Base-by-base conservation (phyloP, 1,284 basidiomycete genomes). In the Trichosporon faecale region DNA sequence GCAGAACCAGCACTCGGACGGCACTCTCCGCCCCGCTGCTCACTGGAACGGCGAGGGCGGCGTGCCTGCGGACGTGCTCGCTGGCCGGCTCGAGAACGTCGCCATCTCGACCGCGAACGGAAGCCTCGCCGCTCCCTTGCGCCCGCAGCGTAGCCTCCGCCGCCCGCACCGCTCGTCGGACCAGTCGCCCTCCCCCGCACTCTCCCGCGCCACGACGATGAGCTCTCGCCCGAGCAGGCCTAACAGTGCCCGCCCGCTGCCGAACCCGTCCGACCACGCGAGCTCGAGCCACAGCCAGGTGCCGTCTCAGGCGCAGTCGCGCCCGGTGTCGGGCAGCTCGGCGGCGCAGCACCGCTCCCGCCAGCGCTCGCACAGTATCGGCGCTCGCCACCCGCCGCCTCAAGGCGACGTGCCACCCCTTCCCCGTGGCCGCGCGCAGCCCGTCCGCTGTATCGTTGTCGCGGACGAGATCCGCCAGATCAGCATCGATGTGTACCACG, bases 41-140 rank as follows among this genome's bases (percentile, higher is more conserved):
- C 70, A 72, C 2, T 83, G 82, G 82, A 75, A 80, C 67, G 82
- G 81, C 6, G 80, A 83, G 70, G 80, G 80, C 21, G 82, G 81
- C 57, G 75, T 82, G 21, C 80, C 78, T 0, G 78, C 81, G 1
- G 75, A 77, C 37, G 65, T 77, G 3, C 71, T 83, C 1, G 65
- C 66, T 0, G 67, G 66, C 3, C 77, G 74, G 57, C 70, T 83
- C 18, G 76, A 81, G 55, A 69, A 64, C 7, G 74, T 80, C 1
- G 70, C 61, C 12, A 63, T 73, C 8, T 64, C 67, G 57, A 44
- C 18, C 60, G 2, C 61, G 37, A 61, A 66, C 23, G 46, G 52
- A 16, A 37, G 12, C 37, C 66, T 35, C 18, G 23, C 55, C 33
- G 21, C 33, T 35, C 35, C 57, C 11, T 18, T 61, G 3, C 27